phyloP scores from a whole-genome alignment of 345 rosid genomes.

The Eucalyptus globulus region DNA sequence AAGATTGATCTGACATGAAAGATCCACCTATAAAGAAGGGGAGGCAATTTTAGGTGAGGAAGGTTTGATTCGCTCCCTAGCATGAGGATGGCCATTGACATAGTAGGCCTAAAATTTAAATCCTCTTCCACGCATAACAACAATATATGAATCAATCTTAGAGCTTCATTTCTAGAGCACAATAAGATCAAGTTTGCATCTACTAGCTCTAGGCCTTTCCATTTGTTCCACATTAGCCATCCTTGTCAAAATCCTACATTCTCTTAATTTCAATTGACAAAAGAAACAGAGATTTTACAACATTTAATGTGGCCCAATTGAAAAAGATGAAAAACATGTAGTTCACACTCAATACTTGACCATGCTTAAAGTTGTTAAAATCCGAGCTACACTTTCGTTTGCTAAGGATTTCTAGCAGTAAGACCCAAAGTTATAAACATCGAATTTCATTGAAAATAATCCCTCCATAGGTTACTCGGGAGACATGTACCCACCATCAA shows the following conservation, averaged over 20 bases:
- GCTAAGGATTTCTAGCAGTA: conserved; percentile 24
- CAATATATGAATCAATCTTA: conserved; percentile 31
- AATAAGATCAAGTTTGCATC: conserved; percentile 4
- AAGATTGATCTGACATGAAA: neutral
- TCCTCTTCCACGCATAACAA: conserved; percentile 31
- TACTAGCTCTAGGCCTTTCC: conserved; percentile 14
- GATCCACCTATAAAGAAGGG: neutral
- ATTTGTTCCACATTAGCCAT: conserved; percentile 27
- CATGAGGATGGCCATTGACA: conserved; percentile 38
- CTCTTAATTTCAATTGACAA: neutral
- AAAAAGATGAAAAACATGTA: neutral
- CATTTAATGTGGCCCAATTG: neutral
- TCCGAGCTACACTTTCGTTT: conserved; percentile 9
- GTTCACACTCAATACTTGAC: neutral
- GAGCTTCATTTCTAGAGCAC: conserved; percentile 2
- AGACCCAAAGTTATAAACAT: conserved; percentile 36
- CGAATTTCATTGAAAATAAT: conserved; percentile 21
- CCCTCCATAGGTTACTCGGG: conserved; percentile 22
- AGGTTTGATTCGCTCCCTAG: conserved; percentile 22
- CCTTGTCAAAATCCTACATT: conserved; percentile 4
- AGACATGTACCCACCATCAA: neutral
- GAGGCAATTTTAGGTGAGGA: conserved; percentile 14
- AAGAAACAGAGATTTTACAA: neutral
- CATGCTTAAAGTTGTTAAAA: neutral
- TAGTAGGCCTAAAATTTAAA: conserved; percentile 21